Conservation (phyloP, 371 early-diverging fungal genomes). For the Capniomyces stellatus region DNA sequence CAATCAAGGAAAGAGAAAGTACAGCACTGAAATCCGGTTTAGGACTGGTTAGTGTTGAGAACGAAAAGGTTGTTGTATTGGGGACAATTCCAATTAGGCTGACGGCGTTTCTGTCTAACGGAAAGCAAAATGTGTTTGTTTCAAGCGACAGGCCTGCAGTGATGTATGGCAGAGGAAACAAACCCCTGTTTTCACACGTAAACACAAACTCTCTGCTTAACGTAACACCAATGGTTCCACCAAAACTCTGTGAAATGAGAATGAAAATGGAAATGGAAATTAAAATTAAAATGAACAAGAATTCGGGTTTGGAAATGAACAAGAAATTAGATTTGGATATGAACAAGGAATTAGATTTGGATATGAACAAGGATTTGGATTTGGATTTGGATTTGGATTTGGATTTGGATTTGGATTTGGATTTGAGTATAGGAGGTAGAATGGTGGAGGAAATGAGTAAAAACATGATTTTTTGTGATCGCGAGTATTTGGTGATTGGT, state of each 20-base stretch:
- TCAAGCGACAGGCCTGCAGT: slow-evolving; percentile 71
- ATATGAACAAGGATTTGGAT: no score
- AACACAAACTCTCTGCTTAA: no score
- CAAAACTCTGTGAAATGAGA: no score
- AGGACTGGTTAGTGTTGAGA: slow-evolving; percentile 17
- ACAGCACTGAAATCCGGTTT: neutral
- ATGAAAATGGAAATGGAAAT: no score
- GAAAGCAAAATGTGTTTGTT: slow-evolving; percentile 46
- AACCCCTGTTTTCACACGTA: slow-evolving; percentile 4
- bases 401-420: no score
- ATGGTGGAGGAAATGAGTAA: neutral
- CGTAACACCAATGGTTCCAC: no score
- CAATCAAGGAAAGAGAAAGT: neutral
- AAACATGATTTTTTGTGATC: neutral
- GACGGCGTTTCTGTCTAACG: slow-evolving; percentile 37
- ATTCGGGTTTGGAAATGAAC: no score
- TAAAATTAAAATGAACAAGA: no score
- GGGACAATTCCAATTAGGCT: slow-evolving; percentile 63
- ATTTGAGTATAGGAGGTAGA: no score
- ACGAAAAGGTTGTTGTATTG: slow-evolving; percentile 39
- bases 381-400: no score
- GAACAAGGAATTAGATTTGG: no score
- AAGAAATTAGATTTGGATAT: no score
- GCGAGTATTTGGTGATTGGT: slow-evolving; percentile 42
- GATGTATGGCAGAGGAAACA: slow-evolving; percentile 21